Evolutionary conservation across 2,329 filamentous ascomycete species (phyloP), one percentile per base, ranked within the genome.

Genomic region (Scedosporium minutisporum): DNA sequence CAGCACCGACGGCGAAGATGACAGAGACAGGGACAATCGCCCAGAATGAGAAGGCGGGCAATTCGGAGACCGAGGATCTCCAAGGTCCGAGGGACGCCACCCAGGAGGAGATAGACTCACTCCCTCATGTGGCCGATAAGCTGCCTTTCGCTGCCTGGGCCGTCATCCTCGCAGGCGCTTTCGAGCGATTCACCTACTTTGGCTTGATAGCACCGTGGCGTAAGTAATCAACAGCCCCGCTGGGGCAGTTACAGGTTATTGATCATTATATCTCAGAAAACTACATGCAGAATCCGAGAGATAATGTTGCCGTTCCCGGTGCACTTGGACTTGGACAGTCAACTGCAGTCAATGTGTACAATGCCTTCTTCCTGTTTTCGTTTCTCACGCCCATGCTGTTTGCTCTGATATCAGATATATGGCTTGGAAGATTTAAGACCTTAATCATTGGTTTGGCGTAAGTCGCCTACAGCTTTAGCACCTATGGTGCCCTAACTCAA

Each of bases 381-480:
- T 81, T 78, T 64, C 71, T 83, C 41, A 82, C 81, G n/a, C 84
- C 84, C 3, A 80, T 86, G 42, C 62, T 82, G 25, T 81, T 83
- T 70, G 84, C 82, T 58, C 80, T 84, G 62, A 69, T 86, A 62
- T 82, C 84, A 25, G 84, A 87, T 69, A 79, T 82, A 44, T 85
- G 84, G 70, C 74, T 85, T 16, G 84, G 85, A 62, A 82, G 84
- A 67, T 86, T 82, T 72, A 84, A 82, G 69, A 83, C 84, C 2
- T 82, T 87, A 55, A 70, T 82, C 46, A 70, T 78, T 61, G 82
- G 65, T 21, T 64, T 70, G 16, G 58, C 63, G 67, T 70, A 63
- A 42, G 66, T 25, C 18, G 4, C 44, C 7, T 7, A 5, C 16
- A 48, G 44, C 44, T 18, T 18, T n/a, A 48, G 12, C 51, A 23